Percentiles rank a stretch among this genome's conserved stretches.
Conservation (phyloP, 345 rosid species). For the Brassica cretica region DNA sequence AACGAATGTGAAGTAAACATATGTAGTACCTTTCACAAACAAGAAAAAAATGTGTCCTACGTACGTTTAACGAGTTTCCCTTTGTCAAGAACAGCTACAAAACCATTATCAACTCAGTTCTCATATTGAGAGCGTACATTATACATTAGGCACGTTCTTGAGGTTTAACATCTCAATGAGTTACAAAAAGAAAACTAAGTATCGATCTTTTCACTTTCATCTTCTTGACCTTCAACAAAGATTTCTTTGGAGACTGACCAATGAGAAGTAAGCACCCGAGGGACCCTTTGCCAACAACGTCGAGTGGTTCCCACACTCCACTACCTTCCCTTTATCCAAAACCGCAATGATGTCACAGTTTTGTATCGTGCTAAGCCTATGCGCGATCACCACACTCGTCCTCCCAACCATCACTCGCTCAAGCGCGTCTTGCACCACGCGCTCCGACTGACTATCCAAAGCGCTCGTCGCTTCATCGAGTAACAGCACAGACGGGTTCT, state of each 20-base stretch:
- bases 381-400: neutral
- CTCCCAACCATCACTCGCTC: slow-evolving; percentile 4
- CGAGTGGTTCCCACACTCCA: slow-evolving; percentile 41
- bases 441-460: neutral
- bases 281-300: neutral
- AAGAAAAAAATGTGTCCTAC: too few relatives aligned
- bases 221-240: neutral
- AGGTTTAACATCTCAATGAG: neutral
- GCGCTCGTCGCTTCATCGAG: slow-evolving; percentile 3
- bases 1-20: too few relatives aligned
- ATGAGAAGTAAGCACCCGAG: neutral
- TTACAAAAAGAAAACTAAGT: neutral
- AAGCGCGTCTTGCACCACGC: neutral
- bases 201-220: neutral
- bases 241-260: neutral
- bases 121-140: neutral
- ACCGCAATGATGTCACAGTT: slow-evolving; percentile 10
- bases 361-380: slow-evolving; percentile 17
- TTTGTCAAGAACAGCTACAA: neutral
- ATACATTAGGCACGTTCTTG: neutral
- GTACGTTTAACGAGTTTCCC: too few relatives aligned
- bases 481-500: slow-evolving; percentile 25
- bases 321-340: neutral
- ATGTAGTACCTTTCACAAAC: too few relatives aligned
- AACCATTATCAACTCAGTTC: neutral